Evolutionary conservation across 305 asterid species (phyloP).

Genomic region (Fraxinus albicans): DNA sequence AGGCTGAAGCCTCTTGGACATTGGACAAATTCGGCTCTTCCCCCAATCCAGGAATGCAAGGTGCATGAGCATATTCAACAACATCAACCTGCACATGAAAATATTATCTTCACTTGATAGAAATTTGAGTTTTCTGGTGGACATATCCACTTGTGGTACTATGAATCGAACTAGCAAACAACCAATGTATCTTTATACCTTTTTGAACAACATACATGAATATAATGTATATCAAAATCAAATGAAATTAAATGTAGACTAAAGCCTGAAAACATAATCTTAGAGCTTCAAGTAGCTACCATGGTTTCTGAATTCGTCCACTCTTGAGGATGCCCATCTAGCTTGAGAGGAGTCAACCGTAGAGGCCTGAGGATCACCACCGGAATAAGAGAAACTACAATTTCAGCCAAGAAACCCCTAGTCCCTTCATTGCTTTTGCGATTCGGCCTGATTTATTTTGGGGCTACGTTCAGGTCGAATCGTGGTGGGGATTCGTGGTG

Average conservation of each 20-base stretch:
- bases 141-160: neutral
- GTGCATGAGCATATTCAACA: conserved; percentile 85
- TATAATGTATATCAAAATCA: neutral
- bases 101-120: neutral
- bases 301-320: conserved; percentile 43
- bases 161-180: neutral
- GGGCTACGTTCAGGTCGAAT: too few relatives aligned
- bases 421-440: too few relatives aligned
- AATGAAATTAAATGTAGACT: neutral
- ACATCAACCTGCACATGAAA: conserved; percentile 45
- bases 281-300: conserved; percentile 36
- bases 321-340: conserved; percentile 48
- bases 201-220: neutral
- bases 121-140: neutral
- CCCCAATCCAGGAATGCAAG: conserved; percentile 84
- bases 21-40: conserved; percentile 82
- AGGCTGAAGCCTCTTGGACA: conserved; percentile 75
- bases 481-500: too few relatives aligned
- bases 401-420: too few relatives aligned
- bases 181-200: neutral
- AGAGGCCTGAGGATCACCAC: conserved; percentile 68
- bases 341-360: conserved; percentile 51
- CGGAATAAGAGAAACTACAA: too few relatives aligned
- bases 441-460: too few relatives aligned
- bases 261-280: neutral